These are phyloP conservation scores for Brassica cretica DNA, from an alignment of 345 rosid genomes.

Conservation along the genomic window DNA sequence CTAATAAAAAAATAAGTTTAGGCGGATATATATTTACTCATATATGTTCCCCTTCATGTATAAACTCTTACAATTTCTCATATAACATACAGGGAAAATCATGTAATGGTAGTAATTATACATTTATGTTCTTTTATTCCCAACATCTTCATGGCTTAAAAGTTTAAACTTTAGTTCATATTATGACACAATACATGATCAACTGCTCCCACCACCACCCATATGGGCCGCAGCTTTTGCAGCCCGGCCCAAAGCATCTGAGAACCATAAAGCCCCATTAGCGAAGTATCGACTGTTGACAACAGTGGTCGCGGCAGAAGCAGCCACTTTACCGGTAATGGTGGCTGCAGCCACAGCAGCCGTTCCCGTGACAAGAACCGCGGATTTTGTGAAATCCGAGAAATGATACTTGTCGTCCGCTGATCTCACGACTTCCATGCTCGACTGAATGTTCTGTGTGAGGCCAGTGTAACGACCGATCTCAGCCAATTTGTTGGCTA, in stretches of 20 bases:
- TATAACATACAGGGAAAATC: not conserved
- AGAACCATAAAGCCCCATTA: constrained; percentile 83
- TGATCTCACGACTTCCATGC: constrained; percentile 60
- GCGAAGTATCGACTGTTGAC: constrained; percentile 78
- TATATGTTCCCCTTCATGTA: not conserved
- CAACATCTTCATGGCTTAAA: not conserved
- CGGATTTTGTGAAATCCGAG: constrained; percentile 63
- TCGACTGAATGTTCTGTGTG: constrained; percentile 57
- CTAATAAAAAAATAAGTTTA: not conserved
- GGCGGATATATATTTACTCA: not conserved
- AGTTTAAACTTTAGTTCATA: not conserved
- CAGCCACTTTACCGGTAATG: constrained; percentile 60
- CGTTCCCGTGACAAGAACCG: constrained; percentile 65
- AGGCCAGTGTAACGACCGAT: constrained; percentile 69
- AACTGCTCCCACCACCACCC: constrained; percentile 49
- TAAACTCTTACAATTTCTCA: not conserved
- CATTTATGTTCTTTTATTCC: not conserved
- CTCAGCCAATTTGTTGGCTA: constrained; percentile 65
- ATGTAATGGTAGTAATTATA: not conserved
- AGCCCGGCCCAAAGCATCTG: constrained; percentile 59
- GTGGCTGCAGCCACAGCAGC: constrained; percentile 69
- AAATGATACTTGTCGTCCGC: constrained; percentile 72
- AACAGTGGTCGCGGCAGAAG: constrained; percentile 48
- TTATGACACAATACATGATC: not conserved
- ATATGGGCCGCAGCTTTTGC: constrained; percentile 78